A percentile compares a stretch with the other conserved stretches of the same genome.
Conservation (phyloP, 176 grass and related monocot species). For the Eleusine indica region DNA sequence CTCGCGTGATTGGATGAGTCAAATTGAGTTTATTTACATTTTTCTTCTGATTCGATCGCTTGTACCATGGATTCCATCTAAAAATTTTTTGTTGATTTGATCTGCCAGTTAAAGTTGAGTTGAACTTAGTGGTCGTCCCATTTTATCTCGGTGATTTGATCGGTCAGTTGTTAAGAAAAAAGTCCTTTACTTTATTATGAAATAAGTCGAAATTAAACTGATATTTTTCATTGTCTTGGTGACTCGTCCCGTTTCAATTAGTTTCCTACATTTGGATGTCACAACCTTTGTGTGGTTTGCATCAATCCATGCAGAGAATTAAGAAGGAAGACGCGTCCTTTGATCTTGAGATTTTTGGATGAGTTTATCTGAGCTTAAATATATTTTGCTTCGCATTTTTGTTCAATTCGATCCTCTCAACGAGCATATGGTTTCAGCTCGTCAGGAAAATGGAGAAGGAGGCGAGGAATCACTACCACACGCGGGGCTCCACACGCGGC, state of each 20-base stretch:
- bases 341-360: not conserved
- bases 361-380: not conserved
- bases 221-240: not conserved
- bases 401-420: not conserved
- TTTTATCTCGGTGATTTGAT: slow-evolving; percentile 4
- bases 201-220: not conserved
- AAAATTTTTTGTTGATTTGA: slow-evolving; percentile 27
- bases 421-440: not conserved
- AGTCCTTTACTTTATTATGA: not conserved
- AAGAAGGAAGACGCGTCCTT: not conserved
- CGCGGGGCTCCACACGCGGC: slow-evolving; percentile 62
- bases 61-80: slow-evolving; percentile 29
- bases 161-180: not conserved
- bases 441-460: slow-evolving; percentile 67
- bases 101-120: slow-evolving; percentile 18
- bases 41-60: not conserved
- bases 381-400: not conserved
- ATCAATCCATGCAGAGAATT: not conserved
- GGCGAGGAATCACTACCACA: slow-evolving; percentile 81
- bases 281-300: not conserved
- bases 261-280: not conserved
- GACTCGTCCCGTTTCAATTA: not conserved
- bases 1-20: not conserved
- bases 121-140: slow-evolving; percentile 5
- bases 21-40: slow-evolving; percentile 20